phyloP scores from a whole-genome alignment of 352 stramenopile species.

The Phytophthora lateralis region DNA sequence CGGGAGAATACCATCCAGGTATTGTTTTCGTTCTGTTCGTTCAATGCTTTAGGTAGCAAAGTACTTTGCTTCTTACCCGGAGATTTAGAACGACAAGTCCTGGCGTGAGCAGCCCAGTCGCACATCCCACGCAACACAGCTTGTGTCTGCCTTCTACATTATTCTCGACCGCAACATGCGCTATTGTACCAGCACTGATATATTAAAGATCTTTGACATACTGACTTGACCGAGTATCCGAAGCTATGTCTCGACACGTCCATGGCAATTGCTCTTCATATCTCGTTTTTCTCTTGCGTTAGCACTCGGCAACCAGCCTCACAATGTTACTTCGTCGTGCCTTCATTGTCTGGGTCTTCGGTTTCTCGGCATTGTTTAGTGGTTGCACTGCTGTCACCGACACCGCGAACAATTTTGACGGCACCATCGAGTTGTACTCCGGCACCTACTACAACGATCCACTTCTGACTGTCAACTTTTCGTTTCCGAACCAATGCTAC shows the following conservation, averaged over 20 bases:
- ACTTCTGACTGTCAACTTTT: conserved; percentile 22
- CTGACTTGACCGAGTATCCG: no score
- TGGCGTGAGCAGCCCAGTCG: not conserved
- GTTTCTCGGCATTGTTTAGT: not conserved
- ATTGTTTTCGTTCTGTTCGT: not conserved
- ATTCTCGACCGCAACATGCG: not conserved
- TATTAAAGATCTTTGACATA: not conserved
- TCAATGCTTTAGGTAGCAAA: not conserved
- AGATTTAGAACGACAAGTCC: not conserved
- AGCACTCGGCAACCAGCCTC: not conserved
- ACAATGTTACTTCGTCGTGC: not conserved
- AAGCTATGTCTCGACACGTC: not conserved
- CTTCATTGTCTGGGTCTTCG: not conserved
- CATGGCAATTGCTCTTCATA: conserved; percentile 7
- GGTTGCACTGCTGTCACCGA: not conserved
- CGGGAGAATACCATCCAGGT: no score
- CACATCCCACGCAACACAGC: not conserved
- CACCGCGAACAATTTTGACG: conserved; percentile 10
- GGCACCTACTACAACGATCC: conserved; percentile 16
- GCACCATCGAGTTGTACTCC: conserved; percentile 23
- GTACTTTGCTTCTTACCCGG: not conserved
- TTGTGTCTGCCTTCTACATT: not conserved
- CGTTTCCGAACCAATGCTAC: conserved; percentile 30
- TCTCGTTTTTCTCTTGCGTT: conserved; percentile 14
- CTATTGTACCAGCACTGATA: conserved; percentile 1